Evolutionary conservation across 164 flowering plant species (phyloP).

Genomic region (Stephania japonica): DNA sequence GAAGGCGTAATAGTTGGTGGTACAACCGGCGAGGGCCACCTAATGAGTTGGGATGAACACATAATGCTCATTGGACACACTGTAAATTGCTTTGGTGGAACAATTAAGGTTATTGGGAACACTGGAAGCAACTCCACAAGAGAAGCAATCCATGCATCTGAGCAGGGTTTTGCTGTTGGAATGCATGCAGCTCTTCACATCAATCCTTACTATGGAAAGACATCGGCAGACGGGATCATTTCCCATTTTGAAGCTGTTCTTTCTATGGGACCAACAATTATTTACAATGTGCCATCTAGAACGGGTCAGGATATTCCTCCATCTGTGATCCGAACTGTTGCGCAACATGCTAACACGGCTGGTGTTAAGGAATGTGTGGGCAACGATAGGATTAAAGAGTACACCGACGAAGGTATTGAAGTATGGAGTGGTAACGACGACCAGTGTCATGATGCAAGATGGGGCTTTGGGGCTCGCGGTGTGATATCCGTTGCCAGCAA

Average conservation of each 20-base stretch:
- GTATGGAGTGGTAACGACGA: conserved; percentile 93
- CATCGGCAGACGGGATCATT: conserved; percentile 69
- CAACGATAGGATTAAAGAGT: conserved; percentile 52
- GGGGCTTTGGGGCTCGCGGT: conserved; percentile 71
- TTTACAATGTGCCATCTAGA: conserved; percentile 76
- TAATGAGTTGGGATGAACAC: conserved; percentile 97
- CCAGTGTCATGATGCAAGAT: conserved; percentile 80
- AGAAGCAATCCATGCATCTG: conserved; percentile 92
- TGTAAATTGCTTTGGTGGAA: conserved; percentile 75
- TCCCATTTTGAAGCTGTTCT: conserved; percentile 70
- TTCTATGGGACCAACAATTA: conserved; percentile 76
- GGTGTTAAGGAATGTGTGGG: conserved; percentile 91
- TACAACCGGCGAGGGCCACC: conserved; percentile 92
- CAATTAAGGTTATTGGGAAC: conserved; percentile 88
- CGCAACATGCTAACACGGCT: conserved; percentile 54
- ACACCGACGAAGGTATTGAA: conserved; percentile 48
- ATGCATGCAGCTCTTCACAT: conserved; percentile 95
- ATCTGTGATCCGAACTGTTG: conserved; percentile 39
- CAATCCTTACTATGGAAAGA: conserved; percentile 92
- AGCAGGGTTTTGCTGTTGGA: conserved; percentile 92
- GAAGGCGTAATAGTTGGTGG: conserved; percentile 90
- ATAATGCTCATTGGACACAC: conserved; percentile 96
- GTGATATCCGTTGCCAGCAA: conserved; percentile 81
- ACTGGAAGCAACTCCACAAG: conserved; percentile 91
- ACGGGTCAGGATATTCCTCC: conserved; percentile 94